phyloP scores from a whole-genome alignment of 768 basidiomycete genomes.

The Termitomyces sp. region DNA sequence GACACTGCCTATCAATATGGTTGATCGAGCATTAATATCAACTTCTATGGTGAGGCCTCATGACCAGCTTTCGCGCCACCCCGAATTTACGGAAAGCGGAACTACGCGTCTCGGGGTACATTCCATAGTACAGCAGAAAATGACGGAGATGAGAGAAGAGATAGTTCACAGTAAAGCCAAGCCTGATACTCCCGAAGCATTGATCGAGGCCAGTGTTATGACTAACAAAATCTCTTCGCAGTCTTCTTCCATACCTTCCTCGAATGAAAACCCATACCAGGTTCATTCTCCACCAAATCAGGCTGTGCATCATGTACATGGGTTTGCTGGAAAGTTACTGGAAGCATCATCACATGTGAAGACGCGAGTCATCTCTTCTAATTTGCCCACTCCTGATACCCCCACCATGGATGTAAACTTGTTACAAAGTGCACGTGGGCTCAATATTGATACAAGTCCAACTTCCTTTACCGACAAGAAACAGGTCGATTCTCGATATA shows the following conservation, averaged over 20 bases:
- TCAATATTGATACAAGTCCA: not conserved
- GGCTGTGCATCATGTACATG: not conserved
- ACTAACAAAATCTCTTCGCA: not conserved
- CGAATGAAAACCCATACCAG: not conserved
- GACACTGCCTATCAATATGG: not conserved
- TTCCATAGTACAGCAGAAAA: not conserved
- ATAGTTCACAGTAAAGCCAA: not conserved
- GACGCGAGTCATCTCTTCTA: not conserved
- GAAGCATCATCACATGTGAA: not conserved
- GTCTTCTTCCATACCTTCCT: not conserved
- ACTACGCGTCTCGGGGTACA: not conserved
- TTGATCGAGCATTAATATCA: not conserved
- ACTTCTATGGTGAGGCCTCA: not conserved
- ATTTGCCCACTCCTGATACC: not conserved
- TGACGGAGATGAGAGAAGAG: not conserved
- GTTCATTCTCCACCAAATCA: not conserved
- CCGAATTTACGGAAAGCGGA: not conserved
- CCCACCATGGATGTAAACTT: not conserved
- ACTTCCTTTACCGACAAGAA: not conserved
- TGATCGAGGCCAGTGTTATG: not conserved
- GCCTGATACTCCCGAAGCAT: not conserved
- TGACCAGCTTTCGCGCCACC: not conserved
- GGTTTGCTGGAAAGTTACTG: not conserved
- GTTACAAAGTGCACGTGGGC: not conserved
- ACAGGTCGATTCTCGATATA: not conserved